phyloP scores from a whole-genome alignment of 257 asterid species.

The Hygrophila difformis region DNA sequence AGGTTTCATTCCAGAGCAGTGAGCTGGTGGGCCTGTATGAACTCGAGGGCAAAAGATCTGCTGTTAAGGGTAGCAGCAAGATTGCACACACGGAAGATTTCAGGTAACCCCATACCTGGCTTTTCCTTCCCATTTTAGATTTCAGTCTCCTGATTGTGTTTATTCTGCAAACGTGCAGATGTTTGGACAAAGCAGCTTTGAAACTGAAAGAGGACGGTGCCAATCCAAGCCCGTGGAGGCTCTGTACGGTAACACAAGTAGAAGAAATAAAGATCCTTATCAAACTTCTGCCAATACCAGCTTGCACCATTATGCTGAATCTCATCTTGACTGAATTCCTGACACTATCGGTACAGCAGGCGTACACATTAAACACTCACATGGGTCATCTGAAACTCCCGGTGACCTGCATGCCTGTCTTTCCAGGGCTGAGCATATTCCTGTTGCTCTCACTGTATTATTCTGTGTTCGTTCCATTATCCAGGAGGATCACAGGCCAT shows the following conservation, averaged over 20 bases:
- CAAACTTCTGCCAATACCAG: conserved; percentile 67
- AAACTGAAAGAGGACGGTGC: conserved; percentile 72
- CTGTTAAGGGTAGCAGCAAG: conserved; percentile 83
- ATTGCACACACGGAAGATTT: conserved; percentile 80
- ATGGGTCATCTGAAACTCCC: conserved; percentile 86
- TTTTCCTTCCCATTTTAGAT: not conserved
- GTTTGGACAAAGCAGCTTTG: conserved; percentile 93
- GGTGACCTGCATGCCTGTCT: conserved; percentile 96
- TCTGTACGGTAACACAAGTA: conserved; percentile 95
- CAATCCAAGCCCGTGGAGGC: conserved; percentile 74
- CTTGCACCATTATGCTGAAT: conserved; percentile 80
- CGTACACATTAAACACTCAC: conserved; percentile 82
- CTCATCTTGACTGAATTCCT: conserved; percentile 72
- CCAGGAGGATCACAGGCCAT: conserved; percentile 80
- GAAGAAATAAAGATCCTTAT: conserved; percentile 90
- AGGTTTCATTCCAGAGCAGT: conserved; percentile 54
- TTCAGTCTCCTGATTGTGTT: conserved; percentile 7
- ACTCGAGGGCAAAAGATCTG: conserved; percentile 80
- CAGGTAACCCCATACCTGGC: conserved; percentile 33
- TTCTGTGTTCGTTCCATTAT: conserved; percentile 74
- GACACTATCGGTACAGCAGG: conserved; percentile 94
- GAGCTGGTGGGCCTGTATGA: conserved; percentile 80
- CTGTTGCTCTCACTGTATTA: conserved; percentile 77
- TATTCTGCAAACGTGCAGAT: conserved; percentile 29
- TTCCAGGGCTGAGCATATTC: conserved; percentile 94